phyloP scores from a whole-genome alignment of 106 monocot genomes.

The Apostasia ramifera region DNA sequence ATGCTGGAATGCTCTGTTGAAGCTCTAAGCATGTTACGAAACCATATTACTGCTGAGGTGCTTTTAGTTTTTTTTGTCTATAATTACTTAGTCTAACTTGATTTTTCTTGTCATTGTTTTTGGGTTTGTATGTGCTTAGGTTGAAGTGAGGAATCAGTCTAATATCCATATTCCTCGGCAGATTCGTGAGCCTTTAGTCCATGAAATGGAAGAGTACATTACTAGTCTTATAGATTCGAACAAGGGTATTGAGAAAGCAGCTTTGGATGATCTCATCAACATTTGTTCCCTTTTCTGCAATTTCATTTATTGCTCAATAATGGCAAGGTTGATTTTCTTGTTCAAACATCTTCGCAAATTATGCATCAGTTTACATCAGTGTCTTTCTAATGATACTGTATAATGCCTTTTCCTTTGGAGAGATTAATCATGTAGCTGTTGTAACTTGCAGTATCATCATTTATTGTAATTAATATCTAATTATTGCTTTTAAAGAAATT shows the following conservation, averaged over 20 bases:
- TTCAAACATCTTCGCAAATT: too few relatives aligned
- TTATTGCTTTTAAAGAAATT: too few relatives aligned
- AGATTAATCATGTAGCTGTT: too few relatives aligned
- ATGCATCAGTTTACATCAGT: too few relatives aligned
- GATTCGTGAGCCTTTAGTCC: slow-evolving; percentile 39
- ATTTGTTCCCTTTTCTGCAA: slow-evolving; percentile 69
- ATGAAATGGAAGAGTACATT: slow-evolving; percentile 55
- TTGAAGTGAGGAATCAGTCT: slow-evolving; percentile 11
- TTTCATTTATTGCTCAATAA: slow-evolving; percentile 30
- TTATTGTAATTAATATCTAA: too few relatives aligned
- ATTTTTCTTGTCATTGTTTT: not conserved
- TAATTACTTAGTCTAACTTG: not conserved
- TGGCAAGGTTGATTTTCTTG: slow-evolving; percentile 35
- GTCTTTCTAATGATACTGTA: too few relatives aligned
- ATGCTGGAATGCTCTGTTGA: slow-evolving; percentile 54
- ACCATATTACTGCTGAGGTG: slow-evolving; percentile 33
- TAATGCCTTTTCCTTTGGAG: too few relatives aligned
- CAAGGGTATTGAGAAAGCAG: slow-evolving; percentile 13
- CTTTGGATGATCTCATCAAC: slow-evolving; percentile 37
- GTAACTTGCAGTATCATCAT: too few relatives aligned
- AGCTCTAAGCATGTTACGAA: slow-evolving; percentile 40
- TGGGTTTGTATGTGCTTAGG: slow-evolving; percentile 15
- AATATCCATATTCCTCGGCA: slow-evolving; percentile 45
- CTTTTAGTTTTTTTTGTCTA: not conserved
- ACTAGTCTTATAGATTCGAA: slow-evolving; percentile 22